Percentiles rank a stretch among this genome's conserved stretches.
Conservation (phyloP, 306 rosid genomes). For the Cucumis hystrix region DNA sequence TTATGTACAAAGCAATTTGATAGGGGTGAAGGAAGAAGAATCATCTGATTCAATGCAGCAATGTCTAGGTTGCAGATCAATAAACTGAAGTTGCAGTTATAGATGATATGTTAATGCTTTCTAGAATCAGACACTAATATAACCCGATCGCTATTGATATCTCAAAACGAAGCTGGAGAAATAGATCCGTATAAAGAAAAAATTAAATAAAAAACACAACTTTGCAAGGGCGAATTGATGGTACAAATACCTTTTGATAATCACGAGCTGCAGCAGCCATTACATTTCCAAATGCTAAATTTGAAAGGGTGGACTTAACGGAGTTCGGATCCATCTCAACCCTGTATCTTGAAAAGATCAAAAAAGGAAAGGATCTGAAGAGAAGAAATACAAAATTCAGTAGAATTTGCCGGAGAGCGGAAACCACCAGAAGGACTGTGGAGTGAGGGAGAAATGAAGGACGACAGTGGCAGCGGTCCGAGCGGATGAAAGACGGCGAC, state of each 20-base stretch:
- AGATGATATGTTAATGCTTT: background rate
- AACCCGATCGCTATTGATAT: background rate
- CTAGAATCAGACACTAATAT: background rate
- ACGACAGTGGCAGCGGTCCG: too few species aligned
- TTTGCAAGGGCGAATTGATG: background rate
- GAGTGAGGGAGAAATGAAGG: too few species aligned
- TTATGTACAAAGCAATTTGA: background rate
- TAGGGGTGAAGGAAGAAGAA: background rate
- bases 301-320: too few species aligned
- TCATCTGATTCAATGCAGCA: background rate
- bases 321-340: too few species aligned
- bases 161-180: background rate
- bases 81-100: background rate
- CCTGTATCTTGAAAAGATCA: too few species aligned
- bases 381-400: too few species aligned
- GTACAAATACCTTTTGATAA: conserved; percentile 47
- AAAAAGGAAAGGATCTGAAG: too few species aligned
- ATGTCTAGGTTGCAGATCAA: background rate
- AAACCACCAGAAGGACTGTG: too few species aligned
- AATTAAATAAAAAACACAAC: background rate
- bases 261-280: conserved; percentile 78
- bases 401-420: too few species aligned
- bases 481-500: too few species aligned
- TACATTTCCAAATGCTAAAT: background rate
- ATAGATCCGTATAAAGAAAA: background rate